These are phyloP conservation scores for Chrysanthemum seticuspe DNA, from an alignment of 129 eudicot species.

Conservation along the genomic window DNA sequence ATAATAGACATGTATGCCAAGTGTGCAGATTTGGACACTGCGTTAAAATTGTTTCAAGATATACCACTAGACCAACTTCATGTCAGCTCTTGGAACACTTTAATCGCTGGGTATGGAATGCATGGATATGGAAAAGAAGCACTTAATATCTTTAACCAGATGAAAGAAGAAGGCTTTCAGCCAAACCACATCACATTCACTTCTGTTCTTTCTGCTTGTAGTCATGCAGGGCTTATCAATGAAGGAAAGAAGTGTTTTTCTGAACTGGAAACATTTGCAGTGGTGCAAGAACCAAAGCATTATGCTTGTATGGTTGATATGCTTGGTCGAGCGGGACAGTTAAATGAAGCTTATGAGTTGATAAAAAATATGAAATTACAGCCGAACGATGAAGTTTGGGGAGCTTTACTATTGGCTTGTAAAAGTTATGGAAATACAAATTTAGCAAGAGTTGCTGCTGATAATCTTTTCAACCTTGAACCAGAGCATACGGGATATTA, in stretches of 20 bases:
- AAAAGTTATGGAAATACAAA: conserved; percentile 43
- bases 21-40: conserved; percentile 46
- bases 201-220: conserved; percentile 57
- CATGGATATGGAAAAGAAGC: conserved; percentile 54
- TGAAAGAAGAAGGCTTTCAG: conserved; percentile 37
- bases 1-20: conserved; percentile 67
- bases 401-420: conserved; percentile 72
- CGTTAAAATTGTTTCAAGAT: conserved; percentile 31
- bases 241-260: conserved; percentile 41
- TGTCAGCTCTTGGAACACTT: conserved; percentile 56
- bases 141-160: conserved; percentile 28
- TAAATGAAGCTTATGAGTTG: conserved; percentile 66
- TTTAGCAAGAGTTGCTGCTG: conserved; percentile 59
- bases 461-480: conserved; percentile 51
- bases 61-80: conserved; percentile 35
- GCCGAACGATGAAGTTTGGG: conserved; percentile 70
- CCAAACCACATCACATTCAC: conserved; percentile 57
- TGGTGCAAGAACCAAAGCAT: conserved; percentile 46
- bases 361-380: conserved; percentile 48
- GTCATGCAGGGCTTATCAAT: conserved; percentile 52
- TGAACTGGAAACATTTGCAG: conserved; percentile 33
- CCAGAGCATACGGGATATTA: conserved; percentile 63
- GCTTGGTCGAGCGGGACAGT: conserved; percentile 61
- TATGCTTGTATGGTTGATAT: conserved; percentile 92
- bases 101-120: conserved; percentile 51